Percentiles rank a stretch among this genome's conserved stretches.
These are phyloP conservation scores for Aspergillus fijiensis DNA, from an alignment of 2,329 filamentous ascomycete genomes.

Conservation along the genomic window DNA sequence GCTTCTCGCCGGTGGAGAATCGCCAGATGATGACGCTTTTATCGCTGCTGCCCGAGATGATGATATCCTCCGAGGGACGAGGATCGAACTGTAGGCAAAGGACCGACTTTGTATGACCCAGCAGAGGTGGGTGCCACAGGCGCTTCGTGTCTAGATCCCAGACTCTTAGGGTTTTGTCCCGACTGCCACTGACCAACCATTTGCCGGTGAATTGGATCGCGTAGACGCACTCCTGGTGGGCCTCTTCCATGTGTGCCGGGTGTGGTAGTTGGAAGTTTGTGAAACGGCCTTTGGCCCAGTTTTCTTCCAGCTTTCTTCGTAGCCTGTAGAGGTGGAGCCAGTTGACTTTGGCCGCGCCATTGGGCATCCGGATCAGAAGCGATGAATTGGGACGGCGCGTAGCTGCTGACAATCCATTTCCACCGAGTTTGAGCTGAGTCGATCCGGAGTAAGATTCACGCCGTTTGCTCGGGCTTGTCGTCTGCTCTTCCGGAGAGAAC, in stretches of 20 bases:
- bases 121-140: conserved; percentile 69
- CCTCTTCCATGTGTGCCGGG: conserved; percentile 74
- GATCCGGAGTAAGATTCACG: conserved; percentile 9
- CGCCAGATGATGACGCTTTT: conserved; percentile 86
- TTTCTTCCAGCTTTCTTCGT: conserved; percentile 78
- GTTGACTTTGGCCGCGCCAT: conserved; percentile 62
- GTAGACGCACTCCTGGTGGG: conserved; percentile 91
- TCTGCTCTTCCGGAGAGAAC: conserved; percentile 19
- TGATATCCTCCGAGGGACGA: conserved; percentile 78
- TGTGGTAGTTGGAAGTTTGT: conserved; percentile 89
- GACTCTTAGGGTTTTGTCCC: conserved; percentile 81
- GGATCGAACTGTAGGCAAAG: conserved; percentile 94
- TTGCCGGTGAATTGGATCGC: conserved; percentile 84
- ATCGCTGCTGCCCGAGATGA: conserved; percentile 95
- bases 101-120: conserved; percentile 80
- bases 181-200: conserved; percentile 88
- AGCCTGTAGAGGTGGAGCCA: conserved; percentile 94
- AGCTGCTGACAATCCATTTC: conserved; percentile 21
- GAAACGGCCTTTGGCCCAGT: conserved; percentile 83
- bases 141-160: conserved; percentile 85
- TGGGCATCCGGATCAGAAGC: conserved; percentile 32
- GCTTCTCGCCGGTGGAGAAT: conserved; percentile 82
- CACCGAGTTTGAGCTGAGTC: conserved; percentile 10
- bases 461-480: conserved; percentile 18
- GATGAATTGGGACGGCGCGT: conserved; percentile 26